These are phyloP conservation scores for Chimonanthus praecox DNA, from an alignment of 164 flowering plant species.

Conservation along the genomic window DNA sequence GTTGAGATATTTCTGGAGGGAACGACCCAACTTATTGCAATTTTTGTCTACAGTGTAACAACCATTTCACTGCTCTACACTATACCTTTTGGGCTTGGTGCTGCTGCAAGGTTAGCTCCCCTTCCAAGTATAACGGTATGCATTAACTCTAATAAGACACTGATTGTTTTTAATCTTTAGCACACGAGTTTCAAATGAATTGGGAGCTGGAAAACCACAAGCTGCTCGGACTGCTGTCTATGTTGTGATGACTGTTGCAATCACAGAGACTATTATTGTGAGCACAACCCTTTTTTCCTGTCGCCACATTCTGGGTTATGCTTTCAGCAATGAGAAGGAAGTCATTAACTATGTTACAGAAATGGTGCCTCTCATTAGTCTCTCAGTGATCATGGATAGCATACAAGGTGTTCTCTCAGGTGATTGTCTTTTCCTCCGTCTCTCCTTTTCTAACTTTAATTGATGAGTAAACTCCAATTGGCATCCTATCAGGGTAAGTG, in stretches of 20 bases:
- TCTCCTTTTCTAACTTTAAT: too few species aligned
- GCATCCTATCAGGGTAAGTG: too few species aligned
- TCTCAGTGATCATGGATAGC: slow-evolving; percentile 51
- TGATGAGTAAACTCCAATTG: too few species aligned
- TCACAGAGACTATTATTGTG: slow-evolving; percentile 31
- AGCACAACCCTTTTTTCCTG: slow-evolving; percentile 42
- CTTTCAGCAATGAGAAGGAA: slow-evolving; percentile 74
- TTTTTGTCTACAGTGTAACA: slow-evolving; percentile 41
- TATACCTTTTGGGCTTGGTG: slow-evolving; percentile 67
- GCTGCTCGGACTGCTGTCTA: slow-evolving; percentile 51
- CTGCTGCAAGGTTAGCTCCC: slow-evolving; percentile 64
- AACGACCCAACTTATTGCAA: background rate
- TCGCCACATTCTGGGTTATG: slow-evolving; percentile 56
- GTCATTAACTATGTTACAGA: slow-evolving; percentile 55
- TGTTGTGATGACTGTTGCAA: slow-evolving; percentile 36
- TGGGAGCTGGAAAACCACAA: slow-evolving; percentile 74
- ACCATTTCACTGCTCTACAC: slow-evolving; percentile 54
- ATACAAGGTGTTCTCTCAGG: slow-evolving; percentile 79
- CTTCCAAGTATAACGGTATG: too few species aligned
- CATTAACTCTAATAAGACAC: too few species aligned
- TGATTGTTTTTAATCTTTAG: slow-evolving; percentile 44
- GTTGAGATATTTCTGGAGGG: too few species aligned
- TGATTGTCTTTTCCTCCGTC: background rate
- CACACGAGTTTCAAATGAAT: slow-evolving; percentile 82
- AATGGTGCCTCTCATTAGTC: slow-evolving; percentile 66